Base-by-base conservation (phyloP, 2,329 filamentous ascomycete genomes). In the Drechmeria coniospora region DNA sequence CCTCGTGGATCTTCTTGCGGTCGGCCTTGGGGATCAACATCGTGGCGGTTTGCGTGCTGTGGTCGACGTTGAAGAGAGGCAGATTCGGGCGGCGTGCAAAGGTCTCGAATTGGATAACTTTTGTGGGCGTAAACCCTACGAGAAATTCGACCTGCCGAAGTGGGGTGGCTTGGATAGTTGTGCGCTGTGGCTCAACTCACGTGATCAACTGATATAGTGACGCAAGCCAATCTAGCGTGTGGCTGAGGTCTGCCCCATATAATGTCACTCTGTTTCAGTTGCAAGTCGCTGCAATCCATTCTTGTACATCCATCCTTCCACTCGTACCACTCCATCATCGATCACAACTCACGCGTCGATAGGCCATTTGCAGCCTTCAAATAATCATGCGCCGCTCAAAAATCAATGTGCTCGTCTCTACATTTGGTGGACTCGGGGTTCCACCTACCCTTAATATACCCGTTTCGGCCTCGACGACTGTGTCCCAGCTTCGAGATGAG, bases 11-110 rank as follows among this genome's bases (percentile, higher is more conserved):
- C 79, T 84, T 83, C 82, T 98, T 98, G 72, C 92, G 86, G 72
- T 98, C 90, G 65, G 83, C 80, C 79, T 95, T 95, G 63, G 90
- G 90, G 65, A 98, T 98, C 73, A 98, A 79, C 90, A 74, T 74
- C 79, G 86, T 70, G 60, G 57, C 61, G 61, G 59, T 62, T 58
- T 49, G 46, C 22, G 44, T 54, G 51, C 45, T 49, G 46, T 46
- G 42, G 54, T 56, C 59, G 62, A 70, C 64, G 63, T 63, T 64
- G 54, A 51, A 45, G 43, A 49, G 49, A 48, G 53, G 50, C 48
- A 50, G 51, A 43, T 55, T 47, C 41, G 43, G 40, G 42, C 41
- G 39, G 42, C 42, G 40, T 47, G 45, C 44, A 42, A 47, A 47
- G 48, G 44, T 45, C 51, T 54, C 50, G 48, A 57, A 59, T 51